These are phyloP conservation scores for Trypanosoma melophagium DNA, from an alignment of 208 protist species.

Conservation along the genomic window DNA sequence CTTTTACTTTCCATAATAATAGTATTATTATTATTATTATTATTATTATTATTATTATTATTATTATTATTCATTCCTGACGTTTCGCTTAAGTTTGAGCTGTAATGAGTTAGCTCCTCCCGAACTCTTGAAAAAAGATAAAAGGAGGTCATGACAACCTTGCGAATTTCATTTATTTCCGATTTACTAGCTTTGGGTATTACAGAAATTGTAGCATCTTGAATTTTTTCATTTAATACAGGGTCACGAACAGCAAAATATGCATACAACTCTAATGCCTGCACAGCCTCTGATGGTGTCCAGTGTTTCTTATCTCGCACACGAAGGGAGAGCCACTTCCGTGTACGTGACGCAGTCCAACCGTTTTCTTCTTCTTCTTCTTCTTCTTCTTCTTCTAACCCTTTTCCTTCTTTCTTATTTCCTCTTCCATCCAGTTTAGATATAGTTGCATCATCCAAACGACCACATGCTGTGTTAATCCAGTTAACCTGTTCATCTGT, in stretches of 20 bases:
- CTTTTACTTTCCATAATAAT: too few species aligned
- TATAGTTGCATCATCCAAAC: background rate
- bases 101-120: background rate
- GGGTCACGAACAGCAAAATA: constrained; percentile 34
- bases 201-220: constrained; percentile 11
- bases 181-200: constrained; percentile 5
- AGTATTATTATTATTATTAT: too few species aligned
- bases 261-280: constrained; percentile 26
- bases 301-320: constrained; percentile 8
- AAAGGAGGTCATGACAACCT: constrained; percentile 11
- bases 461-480: background rate
- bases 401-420: background rate
- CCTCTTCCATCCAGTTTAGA: background rate
- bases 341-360: constrained; percentile 11
- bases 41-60: too few species aligned
- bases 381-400: background rate
- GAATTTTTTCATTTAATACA: constrained; percentile 28
- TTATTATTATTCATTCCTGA: background rate
- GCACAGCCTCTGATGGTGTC: constrained; percentile 14
- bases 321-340: constrained; percentile 12
- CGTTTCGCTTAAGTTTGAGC: background rate
- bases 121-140: constrained; percentile 21
- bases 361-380: background rate
- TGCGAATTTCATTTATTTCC: constrained; percentile 19
- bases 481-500: constrained; percentile 9